Evolutionary conservation across 345 rosid species (phyloP).

Genomic region (Aquilaria yunnanensis): DNA sequence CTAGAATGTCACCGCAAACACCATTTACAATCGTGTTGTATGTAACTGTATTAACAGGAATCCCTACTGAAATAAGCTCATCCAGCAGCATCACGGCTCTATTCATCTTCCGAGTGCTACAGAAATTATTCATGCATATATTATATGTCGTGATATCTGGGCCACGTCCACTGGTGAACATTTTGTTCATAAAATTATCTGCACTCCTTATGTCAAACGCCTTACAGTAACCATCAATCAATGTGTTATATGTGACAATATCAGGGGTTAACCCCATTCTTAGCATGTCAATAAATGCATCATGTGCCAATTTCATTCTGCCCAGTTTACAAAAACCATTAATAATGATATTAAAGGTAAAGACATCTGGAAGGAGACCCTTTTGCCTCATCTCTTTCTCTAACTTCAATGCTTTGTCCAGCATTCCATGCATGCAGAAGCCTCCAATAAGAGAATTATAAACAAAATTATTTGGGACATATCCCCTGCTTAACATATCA

Average conservation of each 20-base stretch:
- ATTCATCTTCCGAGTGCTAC: slow-evolving; percentile 33
- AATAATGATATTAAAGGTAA: slow-evolving; percentile 56
- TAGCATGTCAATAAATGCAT: slow-evolving; percentile 37
- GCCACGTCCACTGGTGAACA: slow-evolving; percentile 43
- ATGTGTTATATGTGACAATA: slow-evolving; percentile 63
- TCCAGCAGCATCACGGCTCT: slow-evolving; percentile 46
- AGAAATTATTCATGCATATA: slow-evolving; percentile 45
- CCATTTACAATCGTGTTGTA: slow-evolving; percentile 63
- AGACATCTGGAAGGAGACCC: slow-evolving; percentile 55
- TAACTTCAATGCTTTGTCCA: slow-evolving; percentile 47
- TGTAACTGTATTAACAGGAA: slow-evolving; percentile 57
- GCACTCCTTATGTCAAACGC: slow-evolving; percentile 45
- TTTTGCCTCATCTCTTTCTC: slow-evolving; percentile 49
- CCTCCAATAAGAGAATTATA: slow-evolving; percentile 64
- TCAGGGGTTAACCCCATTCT: slow-evolving; percentile 47
- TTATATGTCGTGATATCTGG: slow-evolving; percentile 71
- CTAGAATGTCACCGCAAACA: slow-evolving; percentile 19
- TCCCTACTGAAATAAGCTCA: slow-evolving; percentile 49
- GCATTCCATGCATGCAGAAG: slow-evolving; percentile 46
- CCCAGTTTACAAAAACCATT: slow-evolving; percentile 56
- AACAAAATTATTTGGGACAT: slow-evolving; percentile 56
- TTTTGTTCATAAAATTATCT: slow-evolving; percentile 33
- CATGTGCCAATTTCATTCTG: slow-evolving; percentile 43
- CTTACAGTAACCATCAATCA: slow-evolving; percentile 56
- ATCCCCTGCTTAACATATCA: slow-evolving; percentile 51